Percentiles rank a stretch among this genome's conserved stretches.
phyloP scores from a whole-genome alignment of 192 early-diverging fungal genomes.

The Backusella circina region DNA sequence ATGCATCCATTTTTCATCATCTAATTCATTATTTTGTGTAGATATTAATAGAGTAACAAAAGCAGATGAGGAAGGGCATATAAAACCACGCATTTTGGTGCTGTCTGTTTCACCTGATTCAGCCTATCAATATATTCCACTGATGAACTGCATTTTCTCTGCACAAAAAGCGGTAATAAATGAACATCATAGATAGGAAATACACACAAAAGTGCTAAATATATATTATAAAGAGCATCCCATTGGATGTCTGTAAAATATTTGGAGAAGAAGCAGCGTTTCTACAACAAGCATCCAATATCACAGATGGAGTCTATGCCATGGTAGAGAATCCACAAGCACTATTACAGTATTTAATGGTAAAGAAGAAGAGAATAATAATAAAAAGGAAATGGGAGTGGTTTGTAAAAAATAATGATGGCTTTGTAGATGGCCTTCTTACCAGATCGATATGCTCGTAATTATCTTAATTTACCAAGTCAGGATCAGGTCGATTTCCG shows the following conservation, averaged over 20 bases:
- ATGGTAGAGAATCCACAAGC: constrained; percentile 62
- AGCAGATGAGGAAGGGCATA: constrained; percentile 45
- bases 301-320: constrained; percentile 85
- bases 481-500: constrained; percentile 88
- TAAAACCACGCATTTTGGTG: constrained; percentile 79
- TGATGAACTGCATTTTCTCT: constrained; percentile 99
- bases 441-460: constrained; percentile 74
- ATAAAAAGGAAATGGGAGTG: neutral
- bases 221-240: constrained; percentile 58
- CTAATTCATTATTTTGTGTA: constrained; percentile 21
- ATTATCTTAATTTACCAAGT: constrained; percentile 66
- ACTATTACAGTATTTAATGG: constrained; percentile 88
- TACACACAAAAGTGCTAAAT: neutral
- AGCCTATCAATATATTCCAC: constrained; percentile 86
- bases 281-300: constrained; percentile 87
- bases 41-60: constrained; percentile 68
- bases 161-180: constrained; percentile 80
- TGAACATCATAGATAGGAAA: too few relatives aligned
- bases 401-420: neutral
- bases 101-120: constrained; percentile 86
- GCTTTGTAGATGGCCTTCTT: constrained; percentile 65
- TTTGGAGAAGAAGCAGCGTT: constrained; percentile 78
- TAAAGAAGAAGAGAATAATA: constrained; percentile 32
- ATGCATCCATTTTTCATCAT: constrained; percentile 17
- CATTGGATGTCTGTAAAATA: constrained; percentile 89